A percentile compares a stretch with the other conserved stretches of the same genome.
Evolutionary conservation across 495 filamentous ascomycete species (phyloP).

Genomic region (Saxispiralis lemnorum): DNA sequence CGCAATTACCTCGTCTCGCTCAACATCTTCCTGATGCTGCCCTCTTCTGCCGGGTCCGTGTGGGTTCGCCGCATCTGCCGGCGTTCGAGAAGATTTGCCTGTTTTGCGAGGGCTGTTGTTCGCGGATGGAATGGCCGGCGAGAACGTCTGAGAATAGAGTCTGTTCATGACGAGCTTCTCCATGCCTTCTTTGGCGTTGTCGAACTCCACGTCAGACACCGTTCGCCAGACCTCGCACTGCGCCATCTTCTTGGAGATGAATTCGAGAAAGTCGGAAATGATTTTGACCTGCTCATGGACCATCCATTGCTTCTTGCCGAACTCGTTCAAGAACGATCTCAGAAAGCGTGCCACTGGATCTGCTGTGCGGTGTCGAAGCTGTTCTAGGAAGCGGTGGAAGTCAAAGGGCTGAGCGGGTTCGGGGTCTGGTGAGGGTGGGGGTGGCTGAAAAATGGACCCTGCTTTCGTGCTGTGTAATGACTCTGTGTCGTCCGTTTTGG

Average conservation of each 20-base stretch:
- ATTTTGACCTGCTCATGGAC: constrained; percentile 99
- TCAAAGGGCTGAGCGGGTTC: constrained; percentile 86
- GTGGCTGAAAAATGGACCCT: constrained; percentile 43
- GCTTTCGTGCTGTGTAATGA: constrained; percentile 20
- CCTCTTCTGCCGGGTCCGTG: constrained; percentile 64
- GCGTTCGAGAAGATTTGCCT: constrained; percentile 1
- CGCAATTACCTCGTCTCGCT: constrained; percentile 81
- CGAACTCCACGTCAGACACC: constrained; percentile 90
- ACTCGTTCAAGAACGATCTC: constrained; percentile 82
- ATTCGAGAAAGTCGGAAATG: constrained; percentile 88
- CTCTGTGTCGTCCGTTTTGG: constrained; percentile 20
- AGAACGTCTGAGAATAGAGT: constrained; percentile 90
- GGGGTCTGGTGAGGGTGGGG: constrained; percentile 70
- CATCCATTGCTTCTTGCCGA: constrained; percentile 98
- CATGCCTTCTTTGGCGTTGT: constrained; percentile 97
- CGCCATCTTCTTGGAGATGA: constrained; percentile 98
- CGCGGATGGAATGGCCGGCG: constrained; percentile 67
- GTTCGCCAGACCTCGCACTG: constrained; percentile 92
- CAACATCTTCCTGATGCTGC: constrained; percentile 96
- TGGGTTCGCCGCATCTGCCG: constrained; percentile 37
- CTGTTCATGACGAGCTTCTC: constrained; percentile 99
- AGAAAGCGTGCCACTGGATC: constrained; percentile 93
- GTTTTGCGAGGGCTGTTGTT: constrained; percentile 47
- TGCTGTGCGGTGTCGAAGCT: constrained; percentile 83
- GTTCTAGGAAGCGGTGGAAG: constrained; percentile 92